Evolutionary conservation across 176 grass and related monocot genomes (phyloP), one percentile per base, ranked within the genome.

Genomic region (Oryza meyeriana): DNA sequence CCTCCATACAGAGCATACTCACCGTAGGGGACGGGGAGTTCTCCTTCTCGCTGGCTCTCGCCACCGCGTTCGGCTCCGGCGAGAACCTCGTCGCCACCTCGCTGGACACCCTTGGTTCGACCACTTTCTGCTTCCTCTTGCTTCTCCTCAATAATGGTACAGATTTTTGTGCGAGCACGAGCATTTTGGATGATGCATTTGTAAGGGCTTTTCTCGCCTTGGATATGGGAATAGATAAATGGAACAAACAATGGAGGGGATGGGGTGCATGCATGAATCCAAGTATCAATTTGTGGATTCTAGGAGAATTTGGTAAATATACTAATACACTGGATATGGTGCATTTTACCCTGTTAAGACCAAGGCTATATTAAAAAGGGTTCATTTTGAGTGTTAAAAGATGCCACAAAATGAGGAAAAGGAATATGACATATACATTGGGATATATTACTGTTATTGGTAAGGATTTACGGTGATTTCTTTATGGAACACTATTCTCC

Each of bases 1-100:
- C 77, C 24, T 91, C 88, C 0, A 6, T 33, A 16, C 88, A 94
- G 1, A 69, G 72, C 28, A 94, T 94, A 66, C 82, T 88, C 8
- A 8, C 90, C 47, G 85, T 94, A 17, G 88, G 91, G 0, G 91
- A 94, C 17, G 91, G 91, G 1, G 65, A 90, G 13, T 80, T 94
- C 18, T 94, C 88, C 32, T 94, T 93, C 79, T 85, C 91, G 1
- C 82, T 85, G 74, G 61, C 88, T 28, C 88, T 94, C 8, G 85
- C 91, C 74, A 67, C n/a, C 16, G 81, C 62, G 22, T 94, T 94
- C 28, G 81, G 82, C 85, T 94, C 91, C 64, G 85, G 85, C 29
- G 52, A 79, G 4, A 85, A 94, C 27, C 47, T 93, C 78, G 84
- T 89, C 25, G 91, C 88, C 14, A 94, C 88, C 2, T 94, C 91